Evolutionary conservation across 768 basidiomycete species (phyloP), one percentile per base, ranked within the genome.

Genomic region (Collybia mongolica): DNA sequence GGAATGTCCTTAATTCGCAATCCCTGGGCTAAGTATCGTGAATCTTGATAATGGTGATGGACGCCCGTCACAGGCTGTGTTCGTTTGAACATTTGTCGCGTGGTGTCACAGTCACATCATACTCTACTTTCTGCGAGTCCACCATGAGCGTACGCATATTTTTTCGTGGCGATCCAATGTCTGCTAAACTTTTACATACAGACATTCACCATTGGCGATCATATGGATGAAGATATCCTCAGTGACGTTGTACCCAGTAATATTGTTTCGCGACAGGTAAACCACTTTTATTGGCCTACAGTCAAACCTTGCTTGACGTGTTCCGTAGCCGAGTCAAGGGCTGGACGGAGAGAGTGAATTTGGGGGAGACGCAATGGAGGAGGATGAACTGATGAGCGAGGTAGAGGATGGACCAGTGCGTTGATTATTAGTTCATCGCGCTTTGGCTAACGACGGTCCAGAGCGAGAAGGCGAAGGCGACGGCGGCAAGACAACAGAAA

Each of bases 221-320:
- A 68, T 20, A 72, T 71, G 65, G 78, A 81, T 9, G 93, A 93
- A 46, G 93, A 95, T 66, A 86, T 92, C 44, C 77, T 97, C 53
- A 91, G 89, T 60, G 93, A 96, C 65, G 82, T 95, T 50, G 85
- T 96, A 6, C 93, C 93, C 2, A 89, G 86, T 65, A 91, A 93
- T 64, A 92, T 95, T 55, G 86, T 94, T 40, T 94, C 92, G 48
- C 82, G 93, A 61, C 88, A 91, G 74, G 92, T 88, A 60, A 51
- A 76, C 24, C 26, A 14, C 39, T 5, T 26, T 2, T 14, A 32
- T 32, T 32, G n/a, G 7, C 17, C 11, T 8, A n/a, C 46, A 49
- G 49, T 46, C 35, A 51, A 35, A 26, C 15, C 14, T 19, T 9
- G 17, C 43, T 17, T 39, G 32, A 53, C 38, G 32, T 26, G 32